phyloP scores from a whole-genome alignment of 2,329 filamentous ascomycete genomes.

The Rhinocladiella mackenziei region DNA sequence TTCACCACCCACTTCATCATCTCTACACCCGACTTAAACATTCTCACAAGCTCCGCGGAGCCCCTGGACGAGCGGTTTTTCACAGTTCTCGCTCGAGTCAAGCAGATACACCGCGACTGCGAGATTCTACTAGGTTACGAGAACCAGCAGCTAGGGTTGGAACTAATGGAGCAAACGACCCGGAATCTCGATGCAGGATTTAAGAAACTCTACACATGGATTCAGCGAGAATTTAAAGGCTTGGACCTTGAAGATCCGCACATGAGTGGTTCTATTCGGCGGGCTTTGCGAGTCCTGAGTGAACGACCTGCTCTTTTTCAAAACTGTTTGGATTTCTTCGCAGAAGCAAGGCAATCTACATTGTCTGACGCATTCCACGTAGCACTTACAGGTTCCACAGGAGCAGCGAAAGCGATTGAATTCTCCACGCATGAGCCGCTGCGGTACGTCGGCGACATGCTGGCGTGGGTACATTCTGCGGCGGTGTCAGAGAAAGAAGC shows the following conservation, averaged over 20 bases:
- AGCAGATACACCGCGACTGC: conserved; percentile 82
- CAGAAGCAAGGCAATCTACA: conserved; percentile 80
- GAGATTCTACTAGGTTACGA: conserved; percentile 85
- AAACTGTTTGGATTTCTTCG: conserved; percentile 87
- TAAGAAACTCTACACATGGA: conserved; percentile 94
- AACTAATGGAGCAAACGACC: conserved; percentile 87
- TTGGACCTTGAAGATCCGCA: conserved; percentile 92
- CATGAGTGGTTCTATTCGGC: conserved; percentile 77
- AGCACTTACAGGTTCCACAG: conserved; percentile 68
- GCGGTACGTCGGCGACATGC: conserved; percentile 92
- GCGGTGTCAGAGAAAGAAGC: conserved; percentile 92
- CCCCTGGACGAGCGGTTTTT: conserved; percentile 87
- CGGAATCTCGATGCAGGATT: conserved; percentile 83
- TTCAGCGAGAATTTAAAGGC: conserved; percentile 87
- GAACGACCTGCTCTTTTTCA: conserved; percentile 89
- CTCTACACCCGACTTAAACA: conserved; percentile 72
- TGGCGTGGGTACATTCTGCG: conserved; percentile 93
- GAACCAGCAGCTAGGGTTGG: conserved; percentile 79
- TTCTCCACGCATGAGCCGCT: conserved; percentile 86
- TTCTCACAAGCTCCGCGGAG: conserved; percentile 71
- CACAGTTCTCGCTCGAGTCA: conserved; percentile 68
- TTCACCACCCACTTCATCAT: conserved; percentile 82
- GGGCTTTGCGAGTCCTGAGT: conserved; percentile 78
- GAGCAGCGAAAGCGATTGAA: conserved; percentile 77
- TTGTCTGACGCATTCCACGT: conserved; percentile 85